phyloP scores from a whole-genome alignment of 202 grass and related monocot genomes.

The Saccharum hybrid region DNA sequence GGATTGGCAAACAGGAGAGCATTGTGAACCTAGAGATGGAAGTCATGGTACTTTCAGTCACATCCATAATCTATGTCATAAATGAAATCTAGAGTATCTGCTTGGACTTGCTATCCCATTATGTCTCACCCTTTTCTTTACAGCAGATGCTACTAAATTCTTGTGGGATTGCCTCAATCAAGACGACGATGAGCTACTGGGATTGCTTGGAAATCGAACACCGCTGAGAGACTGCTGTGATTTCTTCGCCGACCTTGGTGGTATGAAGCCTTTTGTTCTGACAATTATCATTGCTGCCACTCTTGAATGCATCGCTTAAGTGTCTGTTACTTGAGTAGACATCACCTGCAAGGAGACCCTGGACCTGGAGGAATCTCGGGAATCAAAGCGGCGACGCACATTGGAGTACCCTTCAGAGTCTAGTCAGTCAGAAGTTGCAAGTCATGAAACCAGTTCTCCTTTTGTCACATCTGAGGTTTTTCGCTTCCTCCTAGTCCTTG shows the following conservation, averaged over 20 bases:
- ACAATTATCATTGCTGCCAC: slow-evolving; percentile 23
- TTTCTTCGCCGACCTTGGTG: slow-evolving; percentile 54
- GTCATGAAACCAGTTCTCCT: slow-evolving; percentile 20
- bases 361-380: slow-evolving; percentile 51
- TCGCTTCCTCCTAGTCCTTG: not conserved
- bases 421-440: slow-evolving; percentile 30
- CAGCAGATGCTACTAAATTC: slow-evolving; percentile 54
- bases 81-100: not conserved
- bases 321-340: slow-evolving; percentile 38
- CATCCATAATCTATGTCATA: not conserved
- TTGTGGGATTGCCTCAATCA: slow-evolving; percentile 65
- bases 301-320: slow-evolving; percentile 37
- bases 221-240: slow-evolving; percentile 67
- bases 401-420: slow-evolving; percentile 50
- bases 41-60: slow-evolving; percentile 41
- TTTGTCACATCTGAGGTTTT: slow-evolving; percentile 50
- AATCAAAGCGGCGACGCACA: slow-evolving; percentile 49
- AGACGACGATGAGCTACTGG: slow-evolving; percentile 61
- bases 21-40: slow-evolving; percentile 10
- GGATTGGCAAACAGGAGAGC: slow-evolving; percentile 51
- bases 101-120: slow-evolving; percentile 23
- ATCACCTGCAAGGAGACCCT: slow-evolving; percentile 51
- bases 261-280: slow-evolving; percentile 42
- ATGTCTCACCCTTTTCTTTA: not conserved
- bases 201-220: slow-evolving; percentile 73